Base-by-base conservation (phyloP, 2,329 filamentous ascomycete genomes). In the Falciphora oryzae region DNA sequence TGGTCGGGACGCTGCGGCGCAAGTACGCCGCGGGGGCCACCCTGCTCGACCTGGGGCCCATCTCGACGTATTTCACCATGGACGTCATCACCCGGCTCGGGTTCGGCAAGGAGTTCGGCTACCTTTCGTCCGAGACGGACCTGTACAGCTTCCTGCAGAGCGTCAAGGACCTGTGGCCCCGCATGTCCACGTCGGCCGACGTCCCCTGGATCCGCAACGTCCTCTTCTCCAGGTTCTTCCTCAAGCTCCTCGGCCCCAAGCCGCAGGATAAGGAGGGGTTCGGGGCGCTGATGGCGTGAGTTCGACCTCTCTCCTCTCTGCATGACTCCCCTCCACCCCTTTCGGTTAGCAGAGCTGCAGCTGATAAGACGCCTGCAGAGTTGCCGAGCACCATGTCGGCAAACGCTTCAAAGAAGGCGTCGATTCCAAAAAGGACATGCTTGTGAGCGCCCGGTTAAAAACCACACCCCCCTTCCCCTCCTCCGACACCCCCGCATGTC, bases 71-170 rank as follows among this genome's bases (percentile, higher is more conserved):
- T 70, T 80, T 84, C 65, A 82, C 81, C 1, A 70, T 85, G 4
- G 83, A 85, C 65, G 78, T 82, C 31, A 81, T 85, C 65, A 80
- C 77, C 28, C 76, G 76, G 59, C 68, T 85, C 14, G 80, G 79
- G 1, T 79, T 84, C 50, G 82, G 82, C n/a, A 66, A 77, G 53
- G 73, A 77, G 25, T 82, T 82, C 67, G 80, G 81, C 5, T 79
- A 78, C 66, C 68, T 83, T 3, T 70, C 73, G 18, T 69, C 71
- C 6, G 77, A 83, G 67, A 69, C 74, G 10, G 81, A 84, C 66
- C 72, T 78, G 0, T 77, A 79, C 64, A 75, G 74, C 28, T 82
- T 81, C 68, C 74, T 82, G 32, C 70, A 70, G 32, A 75, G 75
- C 31, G 68, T 78, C 0, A 70, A 74, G 50, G 69, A 72, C 32